A percentile compares a stretch with the other conserved stretches of the same genome.
phyloP scores from a whole-genome alignment of 352 stramenopile genomes.

The Globisporangium spinosum region DNA sequence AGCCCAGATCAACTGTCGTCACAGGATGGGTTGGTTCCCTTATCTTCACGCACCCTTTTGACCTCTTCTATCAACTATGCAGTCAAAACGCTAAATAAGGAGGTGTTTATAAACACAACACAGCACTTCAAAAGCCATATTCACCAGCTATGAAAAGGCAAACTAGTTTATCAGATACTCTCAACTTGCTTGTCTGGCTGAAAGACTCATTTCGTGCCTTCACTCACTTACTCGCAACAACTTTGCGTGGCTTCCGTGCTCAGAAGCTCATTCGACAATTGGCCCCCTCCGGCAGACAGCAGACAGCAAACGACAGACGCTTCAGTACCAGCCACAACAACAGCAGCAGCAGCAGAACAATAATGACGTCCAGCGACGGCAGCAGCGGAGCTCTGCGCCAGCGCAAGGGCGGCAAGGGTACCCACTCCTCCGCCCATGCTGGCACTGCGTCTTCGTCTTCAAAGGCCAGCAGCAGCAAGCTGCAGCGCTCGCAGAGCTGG shows the following conservation, averaged over 20 bases:
- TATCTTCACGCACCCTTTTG: background rate
- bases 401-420: slow-evolving; percentile 19
- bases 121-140: no score
- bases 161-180: no score
- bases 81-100: background rate
- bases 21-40: background rate
- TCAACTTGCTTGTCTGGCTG: background rate
- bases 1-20: slow-evolving; percentile 1
- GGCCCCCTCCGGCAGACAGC: background rate
- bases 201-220: background rate
- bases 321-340: background rate
- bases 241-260: background rate
- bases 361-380: slow-evolving; percentile 2
- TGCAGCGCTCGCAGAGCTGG: slow-evolving; percentile 54
- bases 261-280: slow-evolving; percentile 6
- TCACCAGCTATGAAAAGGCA: no score
- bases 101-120: no score
- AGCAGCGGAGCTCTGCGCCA: slow-evolving; percentile 19
- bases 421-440: background rate
- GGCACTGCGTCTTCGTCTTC: background rate
- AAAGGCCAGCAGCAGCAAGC: slow-evolving; percentile 4
- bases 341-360: background rate
- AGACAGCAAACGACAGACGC: background rate
- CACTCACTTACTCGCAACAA: background rate
- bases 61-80: background rate